Percentiles rank a stretch among this genome's conserved stretches.
Conservation (phyloP, 2,329 filamentous ascomycete species). For the Aspergillus brasiliensis region DNA sequence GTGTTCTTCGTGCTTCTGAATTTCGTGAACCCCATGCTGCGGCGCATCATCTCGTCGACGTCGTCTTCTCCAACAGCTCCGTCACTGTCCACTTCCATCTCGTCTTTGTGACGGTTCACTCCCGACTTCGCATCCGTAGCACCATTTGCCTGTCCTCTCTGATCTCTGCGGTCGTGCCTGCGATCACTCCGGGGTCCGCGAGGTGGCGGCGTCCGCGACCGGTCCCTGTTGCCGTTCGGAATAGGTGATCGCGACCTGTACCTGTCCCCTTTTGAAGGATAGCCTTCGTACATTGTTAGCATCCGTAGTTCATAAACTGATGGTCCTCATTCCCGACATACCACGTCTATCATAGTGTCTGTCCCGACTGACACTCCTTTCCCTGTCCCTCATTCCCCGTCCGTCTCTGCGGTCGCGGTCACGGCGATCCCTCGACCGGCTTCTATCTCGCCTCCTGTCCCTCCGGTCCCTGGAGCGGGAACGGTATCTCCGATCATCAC, state of each 20-base stretch:
- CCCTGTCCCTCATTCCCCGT: conserved; percentile 42
- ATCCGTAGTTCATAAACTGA: neutral
- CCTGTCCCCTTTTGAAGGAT: conserved; percentile 34
- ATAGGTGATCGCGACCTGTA: conserved; percentile 39
- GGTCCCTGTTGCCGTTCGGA: conserved; percentile 39
- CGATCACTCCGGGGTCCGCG: conserved; percentile 38
- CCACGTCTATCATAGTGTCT: conserved; percentile 44
- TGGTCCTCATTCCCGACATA: conserved; percentile 19
- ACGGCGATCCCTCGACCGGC: conserved; percentile 46
- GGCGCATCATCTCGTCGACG: conserved; percentile 72
- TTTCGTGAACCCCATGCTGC: conserved; percentile 84
- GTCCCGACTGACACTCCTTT: conserved; percentile 42
- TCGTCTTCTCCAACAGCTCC: conserved; percentile 61
- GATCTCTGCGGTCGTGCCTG: conserved; percentile 34
- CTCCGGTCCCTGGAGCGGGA: conserved; percentile 43
- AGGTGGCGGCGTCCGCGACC: conserved; percentile 41
- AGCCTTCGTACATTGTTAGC: conserved; percentile 25
- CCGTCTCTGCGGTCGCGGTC: conserved; percentile 37
- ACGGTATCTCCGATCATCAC: conserved; percentile 44
- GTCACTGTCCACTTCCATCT: conserved; percentile 48
- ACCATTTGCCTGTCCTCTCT: conserved; percentile 28
- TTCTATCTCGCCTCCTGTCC: conserved; percentile 46
- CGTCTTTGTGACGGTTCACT: conserved; percentile 31
- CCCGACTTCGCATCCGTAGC: conserved; percentile 21
- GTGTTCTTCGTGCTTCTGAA: conserved; percentile 88